Conservation (phyloP, 805 yeast genomes). For the Scheffersomyces amazonensis region DNA sequence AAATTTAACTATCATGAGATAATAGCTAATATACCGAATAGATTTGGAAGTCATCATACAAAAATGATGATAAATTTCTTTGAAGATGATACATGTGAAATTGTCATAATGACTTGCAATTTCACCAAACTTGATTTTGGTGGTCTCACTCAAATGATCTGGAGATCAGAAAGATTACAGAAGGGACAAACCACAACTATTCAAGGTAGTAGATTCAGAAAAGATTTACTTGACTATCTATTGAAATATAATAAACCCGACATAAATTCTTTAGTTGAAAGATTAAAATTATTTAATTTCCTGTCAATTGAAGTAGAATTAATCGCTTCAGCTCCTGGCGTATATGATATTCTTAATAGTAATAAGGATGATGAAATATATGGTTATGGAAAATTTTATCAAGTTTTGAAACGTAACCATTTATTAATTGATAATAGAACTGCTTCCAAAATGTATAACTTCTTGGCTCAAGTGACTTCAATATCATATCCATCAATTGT, state of each 20-base stretch:
- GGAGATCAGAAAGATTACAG: conserved; percentile 52
- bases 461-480: conserved; percentile 47
- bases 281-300: conserved; percentile 42
- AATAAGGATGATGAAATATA: conserved; percentile 24
- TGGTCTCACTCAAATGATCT: conserved; percentile 62
- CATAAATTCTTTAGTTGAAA: conserved; percentile 22
- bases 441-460: conserved; percentile 17
- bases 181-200: conserved; percentile 8
- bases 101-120: conserved; percentile 61
- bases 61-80: conserved; percentile 63
- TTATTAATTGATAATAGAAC: conserved; percentile 19
- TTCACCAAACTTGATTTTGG: conserved; percentile 52
- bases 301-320: conserved; percentile 47
- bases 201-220: conserved; percentile 35
- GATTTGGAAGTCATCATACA: conserved; percentile 57
- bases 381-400: conserved; percentile 49
- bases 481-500: conserved; percentile 44
- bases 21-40: conserved; percentile 28
- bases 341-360: conserved; percentile 12
- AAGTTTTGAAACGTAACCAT: conserved; percentile 32
- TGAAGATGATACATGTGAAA: conserved; percentile 41
- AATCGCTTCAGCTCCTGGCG: conserved; percentile 55
- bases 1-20: conserved; percentile 26
- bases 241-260: conserved; percentile 33
- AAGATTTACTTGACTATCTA: conserved; percentile 44